Percentiles rank a stretch among this genome's conserved stretches.
phyloP scores from a whole-genome alignment of 108 stramenopile species.

The Cyclotella sp. region DNA sequence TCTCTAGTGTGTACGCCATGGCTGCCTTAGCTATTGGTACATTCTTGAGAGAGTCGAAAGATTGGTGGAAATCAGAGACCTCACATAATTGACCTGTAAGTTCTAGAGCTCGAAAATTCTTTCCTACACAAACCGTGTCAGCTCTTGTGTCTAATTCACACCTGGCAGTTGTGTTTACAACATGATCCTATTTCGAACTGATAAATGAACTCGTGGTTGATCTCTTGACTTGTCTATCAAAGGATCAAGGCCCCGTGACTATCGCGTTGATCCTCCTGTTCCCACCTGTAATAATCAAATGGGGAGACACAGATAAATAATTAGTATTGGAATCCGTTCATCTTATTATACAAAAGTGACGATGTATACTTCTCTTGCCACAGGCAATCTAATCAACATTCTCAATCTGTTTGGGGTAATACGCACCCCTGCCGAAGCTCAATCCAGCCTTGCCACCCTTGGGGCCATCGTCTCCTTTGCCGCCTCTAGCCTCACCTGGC shows the following conservation, averaged over 20 bases:
- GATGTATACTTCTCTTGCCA: background rate
- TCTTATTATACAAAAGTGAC: background rate
- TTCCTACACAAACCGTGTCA: no score
- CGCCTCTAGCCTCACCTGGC: no score
- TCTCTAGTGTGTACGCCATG: no score
- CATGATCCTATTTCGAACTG: background rate
- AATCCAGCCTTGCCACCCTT: background rate
- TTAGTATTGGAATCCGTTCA: background rate
- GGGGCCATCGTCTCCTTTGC: no score
- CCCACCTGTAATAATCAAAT: background rate
- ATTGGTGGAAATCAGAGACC: no score
- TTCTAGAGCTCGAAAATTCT: no score
- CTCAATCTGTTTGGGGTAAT: background rate
- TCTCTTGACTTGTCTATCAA: background rate
- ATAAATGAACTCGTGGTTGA: background rate
- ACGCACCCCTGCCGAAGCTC: background rate
- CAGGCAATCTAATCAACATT: no score
- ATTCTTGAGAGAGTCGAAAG: no score
- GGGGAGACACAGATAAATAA: background rate
- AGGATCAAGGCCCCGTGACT: background rate
- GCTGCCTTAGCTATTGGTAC: no score
- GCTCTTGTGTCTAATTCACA: background rate
- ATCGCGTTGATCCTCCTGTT: background rate
- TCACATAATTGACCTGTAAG: no score
- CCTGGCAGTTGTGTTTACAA: background rate